A percentile compares a stretch with the other conserved stretches of the same genome.
Conservation (phyloP, 768 basidiomycete species). For the Mycena maculata region DNA sequence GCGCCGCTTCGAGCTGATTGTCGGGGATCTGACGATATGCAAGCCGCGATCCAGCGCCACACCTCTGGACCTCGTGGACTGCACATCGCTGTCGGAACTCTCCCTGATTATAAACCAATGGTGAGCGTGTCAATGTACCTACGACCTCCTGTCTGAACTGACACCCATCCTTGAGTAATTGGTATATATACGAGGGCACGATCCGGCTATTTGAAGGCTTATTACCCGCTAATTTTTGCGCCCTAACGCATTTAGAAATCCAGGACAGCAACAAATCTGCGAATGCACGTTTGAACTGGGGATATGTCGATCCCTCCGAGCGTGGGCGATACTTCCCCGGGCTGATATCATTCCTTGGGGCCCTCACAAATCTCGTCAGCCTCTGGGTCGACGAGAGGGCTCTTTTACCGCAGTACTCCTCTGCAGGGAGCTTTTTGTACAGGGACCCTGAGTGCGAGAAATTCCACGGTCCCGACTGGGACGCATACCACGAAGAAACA, state of each 20-base stretch:
- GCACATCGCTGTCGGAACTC: constrained; percentile 26
- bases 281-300: not conserved
- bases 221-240: constrained; percentile 16
- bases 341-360: constrained; percentile 31
- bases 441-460: not conserved
- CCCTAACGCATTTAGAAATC: constrained; percentile 33
- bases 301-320: no score
- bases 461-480: no score
- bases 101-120: constrained; percentile 28
- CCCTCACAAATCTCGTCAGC: constrained; percentile 25
- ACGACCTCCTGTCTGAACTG: not conserved
- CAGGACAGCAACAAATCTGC: constrained; percentile 17
- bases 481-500: no score
- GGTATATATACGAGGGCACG: not conserved
- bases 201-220: constrained; percentile 28
- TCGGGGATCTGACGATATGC: constrained; percentile 32
- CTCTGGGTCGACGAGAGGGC: constrained; percentile 37
- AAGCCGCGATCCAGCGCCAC: constrained; percentile 5
- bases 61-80: constrained; percentile 27
- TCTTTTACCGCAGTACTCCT: no score
- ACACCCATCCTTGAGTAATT: not conserved
- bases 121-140: constrained; percentile 14
- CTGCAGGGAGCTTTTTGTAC: not conserved
- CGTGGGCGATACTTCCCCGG: constrained; percentile 33
- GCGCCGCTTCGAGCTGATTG: constrained; percentile 32